phyloP scores from a whole-genome alignment of 2,329 filamentous ascomycete genomes.

The Xylariaceae sp. region DNA sequence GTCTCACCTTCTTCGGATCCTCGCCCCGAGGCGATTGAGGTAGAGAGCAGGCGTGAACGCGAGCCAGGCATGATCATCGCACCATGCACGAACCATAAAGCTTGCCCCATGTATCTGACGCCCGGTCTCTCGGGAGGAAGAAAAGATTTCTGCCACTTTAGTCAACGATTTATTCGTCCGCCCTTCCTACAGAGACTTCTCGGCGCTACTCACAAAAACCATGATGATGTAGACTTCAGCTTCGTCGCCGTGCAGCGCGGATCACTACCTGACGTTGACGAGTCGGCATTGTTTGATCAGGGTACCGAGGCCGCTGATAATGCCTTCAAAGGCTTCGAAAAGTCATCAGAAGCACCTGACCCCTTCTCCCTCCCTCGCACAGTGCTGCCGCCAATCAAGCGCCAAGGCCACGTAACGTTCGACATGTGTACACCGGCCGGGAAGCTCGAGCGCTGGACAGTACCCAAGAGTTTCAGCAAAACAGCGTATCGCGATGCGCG shows the following conservation, averaged over 20 bases:
- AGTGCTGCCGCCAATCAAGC: conserved; percentile 79
- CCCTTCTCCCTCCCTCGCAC: conserved; percentile 73
- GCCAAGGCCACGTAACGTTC: conserved; percentile 80
- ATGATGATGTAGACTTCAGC: conserved; percentile 88
- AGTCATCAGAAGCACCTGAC: conserved; percentile 43
- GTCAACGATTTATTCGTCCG: conserved; percentile 83
- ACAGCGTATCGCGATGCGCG: conserved; percentile 89
- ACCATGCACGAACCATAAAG: conserved; percentile 83
- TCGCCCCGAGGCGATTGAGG: conserved; percentile 40
- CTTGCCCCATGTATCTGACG: conserved; percentile 83
- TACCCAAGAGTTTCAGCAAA: conserved; percentile 76
- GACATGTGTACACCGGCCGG: conserved; percentile 88
- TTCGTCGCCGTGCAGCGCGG: conserved; percentile 86
- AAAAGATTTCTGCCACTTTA: conserved; percentile 89
- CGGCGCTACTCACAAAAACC: conserved; percentile 67
- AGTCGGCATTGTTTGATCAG: conserved; percentile 31
- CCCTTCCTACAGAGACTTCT: conserved; percentile 76
- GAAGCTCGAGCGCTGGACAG: conserved; percentile 87
- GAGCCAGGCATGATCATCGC: conserved; percentile 65
- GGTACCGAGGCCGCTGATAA: conserved; percentile 57
- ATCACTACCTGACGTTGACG: conserved; percentile 40
- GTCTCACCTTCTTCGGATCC: conserved; percentile 31
- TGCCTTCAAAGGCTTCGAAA: conserved; percentile 73
- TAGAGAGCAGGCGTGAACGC: conserved; percentile 41
- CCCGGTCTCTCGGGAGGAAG: conserved; percentile 69